Percentiles rank a stretch among this genome's conserved stretches.
These are phyloP conservation scores for Lipomyces chichibuensis DNA, from an alignment of 805 yeast species.

Conservation along the genomic window DNA sequence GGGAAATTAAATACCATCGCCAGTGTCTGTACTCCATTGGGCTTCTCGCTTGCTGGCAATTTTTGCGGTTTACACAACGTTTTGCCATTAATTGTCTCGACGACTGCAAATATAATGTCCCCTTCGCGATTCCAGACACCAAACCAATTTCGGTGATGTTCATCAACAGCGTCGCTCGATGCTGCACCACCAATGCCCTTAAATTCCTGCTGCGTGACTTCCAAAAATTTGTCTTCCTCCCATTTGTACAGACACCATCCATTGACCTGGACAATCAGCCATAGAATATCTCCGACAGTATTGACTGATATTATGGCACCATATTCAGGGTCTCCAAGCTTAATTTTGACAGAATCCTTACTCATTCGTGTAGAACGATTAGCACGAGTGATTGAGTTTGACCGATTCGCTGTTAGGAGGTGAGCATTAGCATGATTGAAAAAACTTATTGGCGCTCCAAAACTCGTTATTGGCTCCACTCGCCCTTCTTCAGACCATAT, in stretches of 20 bases:
- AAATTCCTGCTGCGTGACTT: slow-evolving; percentile 9
- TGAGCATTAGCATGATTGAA: slow-evolving; percentile 15
- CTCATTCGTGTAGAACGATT: slow-evolving; percentile 6
- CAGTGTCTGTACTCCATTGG: slow-evolving; percentile 26
- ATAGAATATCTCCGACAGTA: slow-evolving; percentile 31
- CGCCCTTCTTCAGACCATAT: slow-evolving; percentile 34
- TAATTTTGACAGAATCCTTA: slow-evolving; percentile 6
- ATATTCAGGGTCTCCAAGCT: slow-evolving; percentile 22
- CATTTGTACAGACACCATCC: slow-evolving; percentile 36
- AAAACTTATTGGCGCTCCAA: slow-evolving; percentile 26
- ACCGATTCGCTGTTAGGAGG: slow-evolving; percentile 2
- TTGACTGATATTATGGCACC: slow-evolving; percentile 24
- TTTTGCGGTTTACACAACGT: slow-evolving; percentile 10
- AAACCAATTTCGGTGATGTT: slow-evolving; percentile 31
- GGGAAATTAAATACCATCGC: slow-evolving; percentile 27
- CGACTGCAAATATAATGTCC: slow-evolving; percentile 18
- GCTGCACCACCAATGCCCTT: slow-evolving; percentile 24
- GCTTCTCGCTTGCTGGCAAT: slow-evolving; percentile 26
- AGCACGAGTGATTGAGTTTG: neutral
- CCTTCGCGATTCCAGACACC: slow-evolving; percentile 29
- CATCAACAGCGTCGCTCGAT: slow-evolving; percentile 27
- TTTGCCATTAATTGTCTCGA: slow-evolving; percentile 12
- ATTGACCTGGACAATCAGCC: slow-evolving; percentile 27
- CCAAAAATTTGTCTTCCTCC: slow-evolving; percentile 31
- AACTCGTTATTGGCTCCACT: slow-evolving; percentile 29